Evolutionary conservation across 768 basidiomycete genomes (phyloP), one percentile per base, ranked within the genome.

Genomic region (Kwoniella europaea): DNA sequence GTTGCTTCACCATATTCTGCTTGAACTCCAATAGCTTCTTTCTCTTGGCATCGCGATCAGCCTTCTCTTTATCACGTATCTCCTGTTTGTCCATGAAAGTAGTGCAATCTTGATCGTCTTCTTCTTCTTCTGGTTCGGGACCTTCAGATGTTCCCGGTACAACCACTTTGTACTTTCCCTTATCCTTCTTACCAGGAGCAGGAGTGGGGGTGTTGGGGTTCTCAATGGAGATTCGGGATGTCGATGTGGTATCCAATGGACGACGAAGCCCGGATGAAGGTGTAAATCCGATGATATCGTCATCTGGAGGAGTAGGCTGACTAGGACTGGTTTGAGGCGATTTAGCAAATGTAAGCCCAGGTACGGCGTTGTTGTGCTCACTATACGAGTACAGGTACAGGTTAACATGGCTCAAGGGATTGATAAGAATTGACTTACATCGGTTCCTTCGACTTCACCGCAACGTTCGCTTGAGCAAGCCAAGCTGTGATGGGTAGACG

Each of bases 251-350:
- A 7, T 18, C 59, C 18, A 61, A 55, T 4, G 44, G n/a, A n/a
- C 24, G 54, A 57, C 62, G 65, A 3, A 44, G 43, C 10, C n/a
- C 58, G 15, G 69, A 74, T 27, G 65, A 68, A 13, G 72, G 72
- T 3, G 72, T 74, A 50, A 68, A 71, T 3, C 10, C 43, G 4
- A 61, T 50, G 15, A 74, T 74, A 27, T 74, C 74, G 44, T 74
- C 74, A 29, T 61, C 59, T 29, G 63, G 63, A 4, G 69, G 69
- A 10, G 69, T 71, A 24, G n/a, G 53, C 24, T 67, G 70, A 13
- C 46, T 42, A 3, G 70, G 70, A 50, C 70, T 71, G 1, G 68
- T 52, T 6, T 66, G 63, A 16, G 70, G 68, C 6, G 53, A 27
- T 27, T 60, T 46, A 10, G 42, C 60, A 18, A 68, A 65, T n/a